Conservation (phyloP, 257 asterid species). For the Petunia axillaris region DNA sequence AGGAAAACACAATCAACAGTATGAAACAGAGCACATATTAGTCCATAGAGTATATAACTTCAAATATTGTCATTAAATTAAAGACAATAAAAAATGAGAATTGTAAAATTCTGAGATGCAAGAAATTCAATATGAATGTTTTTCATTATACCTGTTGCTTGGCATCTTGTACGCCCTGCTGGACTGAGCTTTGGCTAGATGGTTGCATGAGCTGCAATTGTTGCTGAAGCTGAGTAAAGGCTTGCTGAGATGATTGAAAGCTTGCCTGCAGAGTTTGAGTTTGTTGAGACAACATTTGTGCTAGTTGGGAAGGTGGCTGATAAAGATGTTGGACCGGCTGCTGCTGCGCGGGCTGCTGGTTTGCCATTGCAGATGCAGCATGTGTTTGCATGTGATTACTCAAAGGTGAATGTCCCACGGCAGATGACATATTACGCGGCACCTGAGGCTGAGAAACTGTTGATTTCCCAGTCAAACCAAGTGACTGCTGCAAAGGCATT, state of each 20-base stretch:
- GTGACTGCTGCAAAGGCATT: slow-evolving; percentile 50
- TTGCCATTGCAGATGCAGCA: slow-evolving; percentile 31
- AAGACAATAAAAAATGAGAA: background rate
- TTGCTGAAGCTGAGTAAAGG: slow-evolving; percentile 89
- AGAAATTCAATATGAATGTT: slow-evolving; percentile 17
- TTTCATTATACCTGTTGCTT: slow-evolving; percentile 65
- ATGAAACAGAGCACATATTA: background rate
- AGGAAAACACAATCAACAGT: background rate
- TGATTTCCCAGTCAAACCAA: slow-evolving; percentile 49
- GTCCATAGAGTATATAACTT: slow-evolving; percentile 3
- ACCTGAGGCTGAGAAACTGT: slow-evolving; percentile 57
- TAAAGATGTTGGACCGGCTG: slow-evolving; percentile 48
- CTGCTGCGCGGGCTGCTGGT: slow-evolving; percentile 47
- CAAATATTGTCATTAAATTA: background rate
- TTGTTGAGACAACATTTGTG: slow-evolving; percentile 91
- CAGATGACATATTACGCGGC: slow-evolving; percentile 50
- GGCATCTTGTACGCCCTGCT: slow-evolving; percentile 57
- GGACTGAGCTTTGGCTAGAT: slow-evolving; percentile 58
- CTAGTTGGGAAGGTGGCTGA: slow-evolving; percentile 81
- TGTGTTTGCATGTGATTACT: slow-evolving; percentile 29
- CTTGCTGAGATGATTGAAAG: slow-evolving; percentile 84
- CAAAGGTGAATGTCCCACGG: slow-evolving; percentile 52
- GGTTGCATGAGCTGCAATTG: slow-evolving; percentile 86
- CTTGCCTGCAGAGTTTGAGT: slow-evolving; percentile 91
- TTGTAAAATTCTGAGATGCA: background rate